Evolutionary conservation across 768 basidiomycete genomes (phyloP).

Genomic region (Naematelia aurantialba): DNA sequence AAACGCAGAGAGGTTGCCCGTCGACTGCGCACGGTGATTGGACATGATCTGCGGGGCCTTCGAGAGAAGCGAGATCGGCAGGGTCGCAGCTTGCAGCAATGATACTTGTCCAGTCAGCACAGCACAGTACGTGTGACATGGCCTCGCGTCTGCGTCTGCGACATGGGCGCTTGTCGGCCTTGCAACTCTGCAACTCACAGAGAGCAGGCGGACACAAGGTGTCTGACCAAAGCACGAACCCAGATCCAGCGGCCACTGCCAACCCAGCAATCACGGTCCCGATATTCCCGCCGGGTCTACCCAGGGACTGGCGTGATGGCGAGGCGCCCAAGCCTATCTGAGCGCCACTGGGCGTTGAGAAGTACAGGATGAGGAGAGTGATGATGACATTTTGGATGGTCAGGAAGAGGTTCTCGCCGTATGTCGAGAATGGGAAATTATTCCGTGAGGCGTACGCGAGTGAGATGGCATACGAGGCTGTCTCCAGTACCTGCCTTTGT

Average conservation of each 20-base stretch:
- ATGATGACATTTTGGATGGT: slow-evolving; percentile 83
- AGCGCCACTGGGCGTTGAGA: slow-evolving; percentile 42
- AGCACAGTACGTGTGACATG: not conserved
- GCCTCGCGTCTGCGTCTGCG: not conserved
- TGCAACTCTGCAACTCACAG: slow-evolving; percentile 31
- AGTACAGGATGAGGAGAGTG: slow-evolving; percentile 77
- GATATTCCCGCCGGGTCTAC: slow-evolving; percentile 16
- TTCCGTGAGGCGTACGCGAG: slow-evolving; percentile 81
- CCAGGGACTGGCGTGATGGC: too few species aligned
- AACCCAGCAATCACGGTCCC: slow-evolving; percentile 32
- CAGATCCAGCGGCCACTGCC: slow-evolving; percentile 23
- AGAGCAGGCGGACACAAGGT: slow-evolving; percentile 33
- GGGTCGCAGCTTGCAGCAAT: slow-evolving; percentile 73
- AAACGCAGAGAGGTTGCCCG: slow-evolving; percentile 90
- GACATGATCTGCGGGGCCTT: slow-evolving; percentile 90
- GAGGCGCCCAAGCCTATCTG: too few species aligned
- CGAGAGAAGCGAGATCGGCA: slow-evolving; percentile 85
- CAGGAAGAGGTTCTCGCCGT: slow-evolving; percentile 95
- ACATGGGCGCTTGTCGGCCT: not conserved
- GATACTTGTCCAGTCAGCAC: too few species aligned
- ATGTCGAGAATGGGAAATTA: slow-evolving; percentile 90
- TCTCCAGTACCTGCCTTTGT: slow-evolving; percentile 63
- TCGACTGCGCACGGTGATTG: slow-evolving; percentile 70
- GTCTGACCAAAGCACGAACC: slow-evolving; percentile 35
- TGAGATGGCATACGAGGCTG: slow-evolving; percentile 81